These are phyloP conservation scores for Gyrodon tennesseensis DNA, from an alignment of 1,284 basidiomycete species.

Conservation along the genomic window DNA sequence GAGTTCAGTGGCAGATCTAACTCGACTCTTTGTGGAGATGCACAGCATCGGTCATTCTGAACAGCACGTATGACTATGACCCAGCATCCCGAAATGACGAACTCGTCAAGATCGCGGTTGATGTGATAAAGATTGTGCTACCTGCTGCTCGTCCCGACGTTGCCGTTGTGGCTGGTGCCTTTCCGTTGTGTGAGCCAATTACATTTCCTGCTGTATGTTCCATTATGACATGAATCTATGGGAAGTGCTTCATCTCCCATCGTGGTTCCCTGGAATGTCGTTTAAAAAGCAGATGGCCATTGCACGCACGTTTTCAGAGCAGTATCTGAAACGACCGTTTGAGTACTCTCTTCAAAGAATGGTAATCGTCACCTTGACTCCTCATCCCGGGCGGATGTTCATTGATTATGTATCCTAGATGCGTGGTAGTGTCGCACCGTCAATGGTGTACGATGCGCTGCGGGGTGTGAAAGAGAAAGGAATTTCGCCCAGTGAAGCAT, in stretches of 20 bases:
- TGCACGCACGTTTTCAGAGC: background rate
- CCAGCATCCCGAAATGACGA: constrained; percentile 22
- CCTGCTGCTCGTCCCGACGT: too few species aligned
- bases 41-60: constrained; percentile 10
- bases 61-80: too few species aligned
- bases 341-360: constrained; percentile 21
- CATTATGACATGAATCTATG: background rate
- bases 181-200: too few species aligned
- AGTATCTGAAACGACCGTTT: constrained; percentile 18
- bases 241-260: constrained; percentile 24
- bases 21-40: constrained; percentile 14
- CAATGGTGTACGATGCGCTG: constrained; percentile 28
- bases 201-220: background rate
- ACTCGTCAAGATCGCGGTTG: too few species aligned
- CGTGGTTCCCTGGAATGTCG: constrained; percentile 34
- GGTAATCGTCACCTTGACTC: background rate
- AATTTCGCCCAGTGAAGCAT: background rate
- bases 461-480: constrained; percentile 18
- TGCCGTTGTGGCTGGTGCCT: too few species aligned
- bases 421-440: constrained; percentile 3
- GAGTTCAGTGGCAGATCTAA: background rate
- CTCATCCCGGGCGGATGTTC: background rate
- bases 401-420: background rate
- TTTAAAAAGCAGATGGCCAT: constrained; percentile 27
- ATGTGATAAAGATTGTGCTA: too few species aligned